These are phyloP conservation scores for Geotrichum macrosporum DNA, from an alignment of 1,139 yeast genomes.

Conservation along the genomic window DNA sequence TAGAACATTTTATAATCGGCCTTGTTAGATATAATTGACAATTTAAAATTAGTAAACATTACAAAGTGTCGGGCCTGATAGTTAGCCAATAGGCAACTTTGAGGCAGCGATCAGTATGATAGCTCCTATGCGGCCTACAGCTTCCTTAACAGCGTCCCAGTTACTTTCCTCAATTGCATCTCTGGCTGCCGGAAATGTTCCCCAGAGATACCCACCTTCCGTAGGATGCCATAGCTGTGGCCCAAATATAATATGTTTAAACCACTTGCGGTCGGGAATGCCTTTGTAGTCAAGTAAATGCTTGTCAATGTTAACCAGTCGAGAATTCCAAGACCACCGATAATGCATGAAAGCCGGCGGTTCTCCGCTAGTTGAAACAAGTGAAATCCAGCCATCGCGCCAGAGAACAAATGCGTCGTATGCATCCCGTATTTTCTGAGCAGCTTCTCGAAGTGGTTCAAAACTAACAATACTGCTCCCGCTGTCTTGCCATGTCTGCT, in stretches of 20 bases:
- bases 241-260: slow-evolving; percentile 65
- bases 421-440: slow-evolving; percentile 28
- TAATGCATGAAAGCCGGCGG: slow-evolving; percentile 65
- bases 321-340: slow-evolving; percentile 77
- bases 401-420: slow-evolving; percentile 42
- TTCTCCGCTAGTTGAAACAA: slow-evolving; percentile 43
- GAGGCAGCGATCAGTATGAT: slow-evolving; percentile 17
- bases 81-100: slow-evolving; percentile 9
- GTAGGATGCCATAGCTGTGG: slow-evolving; percentile 59
- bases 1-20: too few species aligned
- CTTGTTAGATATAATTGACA: too few species aligned
- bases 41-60: too few species aligned
- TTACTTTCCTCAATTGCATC: slow-evolving; percentile 54
- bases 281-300: slow-evolving; percentile 49
- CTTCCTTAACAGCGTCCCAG: slow-evolving; percentile 50
- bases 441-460: slow-evolving; percentile 28
- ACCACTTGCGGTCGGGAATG: slow-evolving; percentile 57
- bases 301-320: slow-evolving; percentile 55
- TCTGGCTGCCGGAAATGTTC: slow-evolving; percentile 70
- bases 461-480: slow-evolving; percentile 25
- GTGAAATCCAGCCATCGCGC: slow-evolving; percentile 55
- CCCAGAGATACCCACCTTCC: slow-evolving; percentile 46
- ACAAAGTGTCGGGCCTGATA: too few species aligned
- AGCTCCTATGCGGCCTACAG: slow-evolving; percentile 18
- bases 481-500: slow-evolving; percentile 15